phyloP scores from a whole-genome alignment of 2,329 filamentous ascomycete genomes.

The Cytospora piceicola region DNA sequence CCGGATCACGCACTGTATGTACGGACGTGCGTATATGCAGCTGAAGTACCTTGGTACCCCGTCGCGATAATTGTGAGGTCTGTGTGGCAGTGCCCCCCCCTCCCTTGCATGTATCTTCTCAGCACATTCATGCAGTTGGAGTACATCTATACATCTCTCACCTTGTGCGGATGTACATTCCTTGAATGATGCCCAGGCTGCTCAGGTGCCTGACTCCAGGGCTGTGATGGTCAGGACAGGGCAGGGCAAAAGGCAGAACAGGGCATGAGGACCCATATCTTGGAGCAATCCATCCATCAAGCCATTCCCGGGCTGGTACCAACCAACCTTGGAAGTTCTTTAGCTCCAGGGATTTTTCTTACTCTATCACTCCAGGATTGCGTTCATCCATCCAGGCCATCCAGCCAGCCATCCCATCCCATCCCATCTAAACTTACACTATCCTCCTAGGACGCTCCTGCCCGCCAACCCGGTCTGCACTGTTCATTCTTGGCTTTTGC shows the following conservation, averaged over 20 bases:
- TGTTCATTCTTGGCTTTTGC: conserved; percentile 16
- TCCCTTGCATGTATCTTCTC: conserved; percentile 18
- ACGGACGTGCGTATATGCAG: neutral
- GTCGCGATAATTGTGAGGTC: neutral
- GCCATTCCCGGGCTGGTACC: conserved; percentile 1
- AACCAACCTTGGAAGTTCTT: conserved; percentile 10
- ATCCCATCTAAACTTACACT: conserved; percentile 1
- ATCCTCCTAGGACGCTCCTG: conserved; percentile 3
- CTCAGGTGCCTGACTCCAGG: neutral
- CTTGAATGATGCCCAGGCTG: neutral
- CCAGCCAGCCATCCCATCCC: neutral
- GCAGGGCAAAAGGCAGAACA: neutral
- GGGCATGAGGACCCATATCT: conserved; percentile 5
- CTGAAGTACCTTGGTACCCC: neutral
- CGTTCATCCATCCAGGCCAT: conserved; percentile 10
- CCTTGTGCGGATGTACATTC: conserved; percentile 1
- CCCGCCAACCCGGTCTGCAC: conserved; percentile 8
- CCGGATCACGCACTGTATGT: conserved; percentile 13
- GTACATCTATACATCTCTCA: neutral
- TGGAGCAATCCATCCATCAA: conserved; percentile 2
- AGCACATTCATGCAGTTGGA: neutral
- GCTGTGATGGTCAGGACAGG: conserved; percentile 3
- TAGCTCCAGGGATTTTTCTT: conserved; percentile 26
- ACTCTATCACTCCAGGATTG: conserved; percentile 18
- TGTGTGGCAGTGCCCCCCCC: conserved; percentile 23